Conservation (phyloP, 228 moss, liverwort and hornwort species). For the Sphagnum magellanicum region DNA sequence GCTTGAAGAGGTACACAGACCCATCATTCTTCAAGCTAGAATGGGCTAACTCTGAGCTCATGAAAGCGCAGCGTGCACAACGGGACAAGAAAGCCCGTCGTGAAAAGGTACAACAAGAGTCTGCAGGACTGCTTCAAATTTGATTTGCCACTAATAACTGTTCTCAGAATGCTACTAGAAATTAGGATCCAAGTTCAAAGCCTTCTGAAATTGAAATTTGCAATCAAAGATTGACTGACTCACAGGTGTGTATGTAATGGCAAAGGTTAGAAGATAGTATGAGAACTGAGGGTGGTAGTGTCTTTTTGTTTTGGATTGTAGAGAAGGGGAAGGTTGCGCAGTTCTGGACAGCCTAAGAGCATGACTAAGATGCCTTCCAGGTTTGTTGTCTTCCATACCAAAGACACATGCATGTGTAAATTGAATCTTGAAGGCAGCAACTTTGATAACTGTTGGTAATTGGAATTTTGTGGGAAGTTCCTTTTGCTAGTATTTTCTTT, state of each 20-base stretch:
- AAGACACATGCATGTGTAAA: no score
- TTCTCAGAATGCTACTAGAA: no score
- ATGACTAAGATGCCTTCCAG: constrained; percentile 45
- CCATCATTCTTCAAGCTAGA: constrained; percentile 95
- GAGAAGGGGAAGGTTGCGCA: constrained; percentile 88
- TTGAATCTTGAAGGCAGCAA: constrained; percentile 4
- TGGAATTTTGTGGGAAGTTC: constrained; percentile 1
- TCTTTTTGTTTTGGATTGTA: constrained; percentile 8
- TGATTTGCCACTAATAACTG: no score
- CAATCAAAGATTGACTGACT: neutral
- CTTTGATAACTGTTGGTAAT: neutral
- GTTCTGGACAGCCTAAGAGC: constrained; percentile 42
- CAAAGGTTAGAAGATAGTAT: neutral
- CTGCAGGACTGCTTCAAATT: no score
- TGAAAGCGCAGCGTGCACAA: constrained; percentile 92
- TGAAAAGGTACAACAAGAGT: constrained; percentile 26
- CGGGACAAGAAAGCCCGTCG: constrained; percentile 77
- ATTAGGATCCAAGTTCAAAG: no score
- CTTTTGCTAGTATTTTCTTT: constrained; percentile 1
- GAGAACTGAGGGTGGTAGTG: neutral
- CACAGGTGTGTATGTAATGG: constrained; percentile 9
- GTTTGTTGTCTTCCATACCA: constrained; percentile 5
- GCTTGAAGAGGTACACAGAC: constrained; percentile 94
- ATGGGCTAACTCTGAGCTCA: constrained; percentile 93
- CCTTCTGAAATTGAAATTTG: no score